phyloP scores from a whole-genome alignment of 148 eudicot genomes.

The Pharnaceum exiguum region DNA sequence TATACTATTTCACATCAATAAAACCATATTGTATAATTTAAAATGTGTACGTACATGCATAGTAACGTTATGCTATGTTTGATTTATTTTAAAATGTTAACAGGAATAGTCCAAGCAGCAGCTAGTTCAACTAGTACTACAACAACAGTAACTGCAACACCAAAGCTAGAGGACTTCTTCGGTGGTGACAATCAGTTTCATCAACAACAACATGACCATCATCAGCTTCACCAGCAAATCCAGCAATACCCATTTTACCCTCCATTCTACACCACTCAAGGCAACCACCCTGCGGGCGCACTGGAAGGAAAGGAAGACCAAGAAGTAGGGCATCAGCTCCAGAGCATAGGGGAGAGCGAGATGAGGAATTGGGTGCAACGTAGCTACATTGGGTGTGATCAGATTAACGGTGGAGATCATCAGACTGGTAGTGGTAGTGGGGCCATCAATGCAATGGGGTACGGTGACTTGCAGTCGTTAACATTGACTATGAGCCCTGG shows the following conservation, averaged over 20 bases:
- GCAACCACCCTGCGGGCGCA: conserved; percentile 4
- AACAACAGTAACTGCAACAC: conserved; percentile 23
- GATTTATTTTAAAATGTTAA: conserved; percentile 9
- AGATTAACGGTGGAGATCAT: conserved; percentile 25
- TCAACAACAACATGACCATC: conserved; percentile 26
- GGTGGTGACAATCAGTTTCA: conserved; percentile 42
- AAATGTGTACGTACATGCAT: neutral
- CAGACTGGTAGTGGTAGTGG: conserved; percentile 24
- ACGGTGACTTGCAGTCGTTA: conserved; percentile 65
- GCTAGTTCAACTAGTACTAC: conserved; percentile 8
- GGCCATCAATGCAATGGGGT: conserved; percentile 32
- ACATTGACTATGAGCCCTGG: conserved; percentile 93
- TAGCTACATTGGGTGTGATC: conserved; percentile 22
- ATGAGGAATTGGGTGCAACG: conserved; percentile 56
- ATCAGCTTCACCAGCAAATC: conserved; percentile 36
- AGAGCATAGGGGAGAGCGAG: conserved; percentile 30
- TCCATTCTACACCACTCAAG: conserved; percentile 7
- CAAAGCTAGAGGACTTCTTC: conserved; percentile 84
- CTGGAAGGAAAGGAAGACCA: conserved; percentile 19
- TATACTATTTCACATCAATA: neutral
- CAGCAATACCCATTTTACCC: conserved; percentile 41
- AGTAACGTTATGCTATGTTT: no score
- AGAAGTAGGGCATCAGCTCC: conserved; percentile 10
- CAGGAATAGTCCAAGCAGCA: conserved; percentile 49
- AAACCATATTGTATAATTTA: neutral